Evolutionary conservation across 805 yeast species (phyloP).

Genomic region (Maudiozyma turicensis): DNA sequence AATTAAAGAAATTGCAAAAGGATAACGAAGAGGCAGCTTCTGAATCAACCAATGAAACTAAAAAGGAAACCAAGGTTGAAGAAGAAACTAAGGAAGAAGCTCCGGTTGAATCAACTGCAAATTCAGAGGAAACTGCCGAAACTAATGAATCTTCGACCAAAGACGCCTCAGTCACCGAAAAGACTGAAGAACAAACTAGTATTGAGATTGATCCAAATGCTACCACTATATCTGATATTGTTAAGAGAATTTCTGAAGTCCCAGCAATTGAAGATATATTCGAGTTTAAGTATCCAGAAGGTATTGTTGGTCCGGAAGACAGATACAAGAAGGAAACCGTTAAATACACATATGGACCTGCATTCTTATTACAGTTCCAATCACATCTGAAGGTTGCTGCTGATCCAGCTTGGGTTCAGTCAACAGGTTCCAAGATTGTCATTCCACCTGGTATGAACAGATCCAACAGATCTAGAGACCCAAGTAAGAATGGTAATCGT

Average conservation of each 20-base stretch:
- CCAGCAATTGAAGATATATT: conserved; percentile 48
- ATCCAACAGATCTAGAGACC: conserved; percentile 22
- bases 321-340: conserved; percentile 28
- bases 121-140: conserved; percentile 10
- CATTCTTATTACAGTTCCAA: conserved; percentile 70
- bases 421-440: conserved; percentile 25
- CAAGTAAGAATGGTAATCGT: conserved; percentile 28
- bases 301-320: conserved; percentile 39
- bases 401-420: conserved; percentile 49
- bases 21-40: conserved; percentile 9
- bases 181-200: background rate
- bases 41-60: conserved; percentile 4
- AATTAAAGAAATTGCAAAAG: conserved; percentile 13
- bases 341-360: conserved; percentile 62
- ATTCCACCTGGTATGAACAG: conserved; percentile 26
- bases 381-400: conserved; percentile 42
- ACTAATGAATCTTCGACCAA: conserved; percentile 6
- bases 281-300: conserved; percentile 46
- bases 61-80: background rate
- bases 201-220: background rate
- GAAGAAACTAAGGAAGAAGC: conserved; percentile 6
- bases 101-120: conserved; percentile 14
- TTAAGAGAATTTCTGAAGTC: conserved; percentile 39
- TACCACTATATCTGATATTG: conserved; percentile 43
- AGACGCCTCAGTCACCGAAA: background rate